Evolutionary conservation across 805 yeast genomes (phyloP), one percentile per base, ranked within the genome.

Genomic region (Teunomyces gatunensis): DNA sequence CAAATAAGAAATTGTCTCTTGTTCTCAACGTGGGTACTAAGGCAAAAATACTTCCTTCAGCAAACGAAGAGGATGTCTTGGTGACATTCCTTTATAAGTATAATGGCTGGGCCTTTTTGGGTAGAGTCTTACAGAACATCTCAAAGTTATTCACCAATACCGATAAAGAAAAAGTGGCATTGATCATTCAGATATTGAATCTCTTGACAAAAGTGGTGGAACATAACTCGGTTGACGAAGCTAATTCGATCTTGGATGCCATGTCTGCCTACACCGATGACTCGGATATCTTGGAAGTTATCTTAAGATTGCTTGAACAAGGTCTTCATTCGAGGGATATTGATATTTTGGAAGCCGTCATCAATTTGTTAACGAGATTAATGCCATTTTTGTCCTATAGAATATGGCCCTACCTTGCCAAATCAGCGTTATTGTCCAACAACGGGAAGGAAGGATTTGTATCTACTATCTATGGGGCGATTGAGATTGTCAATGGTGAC

Each of bases 81-180:
- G 86, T 87, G 3, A 77, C 89, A 18, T 90, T 94, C 68, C 68
- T 84, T 23, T 80, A 85, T 60, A 75, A 77, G 3, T 89, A 84
- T 61, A 87, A 84, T 59, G 97, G 97, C 1, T 90, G 97, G 96
- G 79, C 96, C 0, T 66, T 87, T 23, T 56, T 92, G 13, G 97
- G 97, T 1, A 77, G 96, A 56, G 68, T 87, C 0, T 64, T 91
- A 28, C 90, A 87, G 54, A 85, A 85, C 53, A 65, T 85, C 7
- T 71, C 79, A 0, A 69, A 67, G 46, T 56, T 57, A 20, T 75
- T 71, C 44, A 68, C 71, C 47, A 55, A 55, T 15, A 55, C 73
- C 5, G 71, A 73, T 33, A 52, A 56, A 2, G 77, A 74, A 6
- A 73, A 71, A 44, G 53, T 63, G 7, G 72, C 67, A 1, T 55